A percentile compares a stretch with the other conserved stretches of the same genome.
Evolutionary conservation across 164 flowering plant genomes (phyloP).

Genomic region (Umbilicus rupestris): DNA sequence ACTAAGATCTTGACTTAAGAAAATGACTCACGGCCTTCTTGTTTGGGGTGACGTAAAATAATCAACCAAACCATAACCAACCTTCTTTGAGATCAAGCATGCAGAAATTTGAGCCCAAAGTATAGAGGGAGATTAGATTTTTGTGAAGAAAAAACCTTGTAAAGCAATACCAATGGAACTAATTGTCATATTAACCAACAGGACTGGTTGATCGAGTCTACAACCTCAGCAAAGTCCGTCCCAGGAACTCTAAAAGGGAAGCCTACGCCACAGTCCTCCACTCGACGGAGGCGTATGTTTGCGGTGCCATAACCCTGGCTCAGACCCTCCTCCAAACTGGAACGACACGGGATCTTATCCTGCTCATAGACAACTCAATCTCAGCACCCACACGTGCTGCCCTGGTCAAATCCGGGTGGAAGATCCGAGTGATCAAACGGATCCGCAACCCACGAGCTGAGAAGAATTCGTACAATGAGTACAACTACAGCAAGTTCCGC

Average conservation of each 20-base stretch:
- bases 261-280: slow-evolving; percentile 92
- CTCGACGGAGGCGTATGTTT: slow-evolving; percentile 75
- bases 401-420: slow-evolving; percentile 73
- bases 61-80: neutral
- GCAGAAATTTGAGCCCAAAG: too few relatives aligned
- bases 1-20: neutral
- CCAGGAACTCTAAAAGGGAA: slow-evolving; percentile 28
- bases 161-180: too few relatives aligned
- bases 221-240: slow-evolving; percentile 31
- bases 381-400: slow-evolving; percentile 41
- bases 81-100: neutral
- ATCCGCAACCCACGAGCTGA: slow-evolving; percentile 81
- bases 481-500: slow-evolving; percentile 89
- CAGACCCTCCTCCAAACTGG: slow-evolving; percentile 61
- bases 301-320: slow-evolving; percentile 89
- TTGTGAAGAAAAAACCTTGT: too few relatives aligned
- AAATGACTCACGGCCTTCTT: neutral
- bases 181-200: too few relatives aligned
- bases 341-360: slow-evolving; percentile 71
- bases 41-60: neutral
- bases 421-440: slow-evolving; percentile 51
- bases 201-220: slow-evolving; percentile 52
- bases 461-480: slow-evolving; percentile 71
- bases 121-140: too few relatives aligned
- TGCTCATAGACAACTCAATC: slow-evolving; percentile 73